Conservation (phyloP, 768 basidiomycete genomes). For the Suillus weaverae region DNA sequence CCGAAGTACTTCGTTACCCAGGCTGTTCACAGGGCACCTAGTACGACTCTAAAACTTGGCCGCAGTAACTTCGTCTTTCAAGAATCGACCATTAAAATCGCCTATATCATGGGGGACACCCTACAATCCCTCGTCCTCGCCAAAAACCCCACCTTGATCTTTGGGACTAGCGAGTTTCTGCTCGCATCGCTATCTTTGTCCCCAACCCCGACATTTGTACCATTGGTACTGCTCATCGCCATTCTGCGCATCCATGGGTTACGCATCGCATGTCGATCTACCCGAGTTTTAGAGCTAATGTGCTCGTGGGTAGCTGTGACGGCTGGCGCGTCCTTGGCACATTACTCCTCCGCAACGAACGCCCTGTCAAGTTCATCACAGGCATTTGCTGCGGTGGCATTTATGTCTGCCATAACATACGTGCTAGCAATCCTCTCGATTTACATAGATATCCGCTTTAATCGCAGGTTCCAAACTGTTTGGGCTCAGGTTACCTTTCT, state of each 20-base stretch:
- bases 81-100: neutral
- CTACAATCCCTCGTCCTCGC: slow-evolving; percentile 27
- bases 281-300: slow-evolving; percentile 27
- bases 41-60: neutral
- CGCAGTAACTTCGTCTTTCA: neutral
- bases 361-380: slow-evolving; percentile 55
- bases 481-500: slow-evolving; percentile 58
- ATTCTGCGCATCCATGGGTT: slow-evolving; percentile 32
- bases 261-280: slow-evolving; percentile 29
- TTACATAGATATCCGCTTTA: slow-evolving; percentile 39
- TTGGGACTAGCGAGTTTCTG: slow-evolving; percentile 21
- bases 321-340: slow-evolving; percentile 42
- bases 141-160: slow-evolving; percentile 23
- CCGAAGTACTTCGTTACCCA: no score
- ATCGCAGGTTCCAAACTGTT: slow-evolving; percentile 25
- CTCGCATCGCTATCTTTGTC: slow-evolving; percentile 30
- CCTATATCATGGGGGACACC: slow-evolving; percentile 8
- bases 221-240: slow-evolving; percentile 30
- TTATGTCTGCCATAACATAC: slow-evolving; percentile 46
- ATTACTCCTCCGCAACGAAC: slow-evolving; percentile 43
- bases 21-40: no score
- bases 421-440: slow-evolving; percentile 40
- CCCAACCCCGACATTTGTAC: slow-evolving; percentile 33
- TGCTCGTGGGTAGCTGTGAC: slow-evolving; percentile 41
- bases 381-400: slow-evolving; percentile 48